Evolutionary conservation across 768 basidiomycete genomes (phyloP).

Genomic region (Termitomyces sp.): DNA sequence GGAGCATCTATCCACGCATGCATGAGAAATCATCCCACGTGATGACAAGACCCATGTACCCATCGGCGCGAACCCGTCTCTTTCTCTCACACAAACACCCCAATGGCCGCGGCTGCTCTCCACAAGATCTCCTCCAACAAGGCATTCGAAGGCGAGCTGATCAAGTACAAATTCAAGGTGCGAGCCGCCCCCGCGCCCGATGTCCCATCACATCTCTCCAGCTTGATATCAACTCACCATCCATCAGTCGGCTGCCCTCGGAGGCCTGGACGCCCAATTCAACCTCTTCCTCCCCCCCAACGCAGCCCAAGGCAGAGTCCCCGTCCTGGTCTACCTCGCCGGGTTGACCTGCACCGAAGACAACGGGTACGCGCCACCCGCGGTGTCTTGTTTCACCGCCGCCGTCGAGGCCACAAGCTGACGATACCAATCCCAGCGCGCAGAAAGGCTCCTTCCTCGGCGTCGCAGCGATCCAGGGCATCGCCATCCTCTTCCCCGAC

Average conservation of each 20-base stretch:
- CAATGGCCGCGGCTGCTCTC: conserved; percentile 24
- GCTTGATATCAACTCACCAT: neutral
- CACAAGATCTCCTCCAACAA: conserved; percentile 74
- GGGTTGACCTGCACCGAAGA: conserved; percentile 92
- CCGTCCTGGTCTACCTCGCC: conserved; percentile 81
- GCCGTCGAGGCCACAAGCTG: neutral
- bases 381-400: conserved; percentile 1
- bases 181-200: conserved; percentile 6
- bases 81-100: neutral
- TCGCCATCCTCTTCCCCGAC: conserved; percentile 93
- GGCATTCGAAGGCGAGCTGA: conserved; percentile 73
- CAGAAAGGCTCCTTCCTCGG: conserved; percentile 92
- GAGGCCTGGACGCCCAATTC: conserved; percentile 68
- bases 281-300: conserved; percentile 83
- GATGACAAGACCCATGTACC: conserved; percentile 2
- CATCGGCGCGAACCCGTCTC: neutral
- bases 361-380: conserved; percentile 57
- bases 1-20: neutral
- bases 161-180: conserved; percentile 84
- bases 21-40: conserved; percentile 6
- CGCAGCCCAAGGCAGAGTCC: conserved; percentile 41
- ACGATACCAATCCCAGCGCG: conserved; percentile 41
- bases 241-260: conserved; percentile 60
- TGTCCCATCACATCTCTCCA: neutral
- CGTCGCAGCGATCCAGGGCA: conserved; percentile 78